Conservation (phyloP, 768 basidiomycete genomes). For the Trametopsis cervina region DNA sequence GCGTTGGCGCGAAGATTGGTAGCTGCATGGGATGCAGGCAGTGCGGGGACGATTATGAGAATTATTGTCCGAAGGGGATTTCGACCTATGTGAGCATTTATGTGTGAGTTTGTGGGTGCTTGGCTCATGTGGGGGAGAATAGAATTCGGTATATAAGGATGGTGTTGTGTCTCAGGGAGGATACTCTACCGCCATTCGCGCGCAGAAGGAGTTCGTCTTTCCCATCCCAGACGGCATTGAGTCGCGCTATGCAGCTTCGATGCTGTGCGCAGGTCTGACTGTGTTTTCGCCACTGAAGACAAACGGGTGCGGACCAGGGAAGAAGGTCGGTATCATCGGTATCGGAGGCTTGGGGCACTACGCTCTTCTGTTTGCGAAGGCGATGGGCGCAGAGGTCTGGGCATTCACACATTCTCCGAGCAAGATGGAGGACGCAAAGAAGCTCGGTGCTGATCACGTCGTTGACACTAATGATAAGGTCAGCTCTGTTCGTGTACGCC, state of each 20-base stretch:
- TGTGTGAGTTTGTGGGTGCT: not conserved
- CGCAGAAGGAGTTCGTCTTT: slow-evolving; percentile 47
- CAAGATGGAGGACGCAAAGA: slow-evolving; percentile 48
- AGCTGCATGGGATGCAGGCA: slow-evolving; percentile 41
- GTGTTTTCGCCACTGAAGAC: slow-evolving; percentile 52
- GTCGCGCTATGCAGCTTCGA: slow-evolving; percentile 48
- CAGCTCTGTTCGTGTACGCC: slow-evolving; percentile 5
- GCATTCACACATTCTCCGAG: slow-evolving; percentile 48
- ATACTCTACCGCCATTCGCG: slow-evolving; percentile 38
- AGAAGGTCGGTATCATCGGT: slow-evolving; percentile 58
- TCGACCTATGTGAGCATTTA: slow-evolving; percentile 29
- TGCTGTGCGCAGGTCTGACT: slow-evolving; percentile 53
- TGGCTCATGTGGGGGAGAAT: not conserved
- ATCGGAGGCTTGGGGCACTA: slow-evolving; percentile 50
- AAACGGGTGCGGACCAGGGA: slow-evolving; percentile 49
- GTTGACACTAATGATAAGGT: slow-evolving; percentile 35
- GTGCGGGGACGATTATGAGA: slow-evolving; percentile 46
- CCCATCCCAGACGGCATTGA: slow-evolving; percentile 47
- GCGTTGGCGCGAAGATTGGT: slow-evolving; percentile 42
- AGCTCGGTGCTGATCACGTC: slow-evolving; percentile 49
- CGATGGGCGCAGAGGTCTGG: slow-evolving; percentile 49
- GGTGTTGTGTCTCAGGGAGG: slow-evolving; percentile 36
- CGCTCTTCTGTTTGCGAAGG: slow-evolving; percentile 38
- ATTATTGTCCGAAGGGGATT: slow-evolving; percentile 43
- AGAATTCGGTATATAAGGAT: slow-evolving; percentile 30